Percentiles rank a stretch among this genome's conserved stretches.
These are phyloP conservation scores for Aspergillus oerlinghausenensis DNA, from an alignment of 2,329 filamentous ascomycete species.

Conservation along the genomic window DNA sequence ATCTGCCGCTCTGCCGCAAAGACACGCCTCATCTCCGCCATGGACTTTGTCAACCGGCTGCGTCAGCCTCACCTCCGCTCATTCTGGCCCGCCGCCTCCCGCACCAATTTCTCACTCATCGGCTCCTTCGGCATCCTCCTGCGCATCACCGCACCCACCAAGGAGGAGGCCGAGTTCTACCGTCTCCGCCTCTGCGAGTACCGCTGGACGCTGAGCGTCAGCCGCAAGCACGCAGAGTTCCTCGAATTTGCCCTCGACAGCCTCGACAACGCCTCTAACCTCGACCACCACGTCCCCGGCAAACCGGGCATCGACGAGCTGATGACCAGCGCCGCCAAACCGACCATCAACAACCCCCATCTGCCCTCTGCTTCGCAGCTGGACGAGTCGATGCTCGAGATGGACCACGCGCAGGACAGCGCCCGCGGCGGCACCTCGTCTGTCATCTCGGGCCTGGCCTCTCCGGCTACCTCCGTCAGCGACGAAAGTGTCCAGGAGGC, in stretches of 20 bases:
- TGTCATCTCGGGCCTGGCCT: constrained; percentile 35
- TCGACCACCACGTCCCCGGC: constrained; percentile 65
- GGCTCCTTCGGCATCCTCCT: constrained; percentile 88
- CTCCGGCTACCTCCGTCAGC: constrained; percentile 34
- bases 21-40: constrained; percentile 86
- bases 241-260: constrained; percentile 67
- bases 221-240: constrained; percentile 61
- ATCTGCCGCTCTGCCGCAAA: constrained; percentile 93
- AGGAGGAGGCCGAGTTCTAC: constrained; percentile 92
- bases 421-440: constrained; percentile 26
- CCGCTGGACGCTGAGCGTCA: constrained; percentile 87
- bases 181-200: constrained; percentile 80
- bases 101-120: constrained; percentile 81
- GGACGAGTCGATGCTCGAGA: constrained; percentile 26
- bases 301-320: constrained; percentile 58
- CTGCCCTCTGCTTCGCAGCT: constrained; percentile 10
- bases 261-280: constrained; percentile 65
- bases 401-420: constrained; percentile 15
- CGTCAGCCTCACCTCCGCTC: constrained; percentile 79
- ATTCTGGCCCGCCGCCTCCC: constrained; percentile 64
- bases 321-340: constrained; percentile 30
- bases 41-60: constrained; percentile 95
- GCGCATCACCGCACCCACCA: constrained; percentile 80
- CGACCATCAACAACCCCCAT: constrained; percentile 16
- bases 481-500: constrained; percentile 27